phyloP scores from a whole-genome alignment of 352 stramenopile species.

The Phytophthora idaei region DNA sequence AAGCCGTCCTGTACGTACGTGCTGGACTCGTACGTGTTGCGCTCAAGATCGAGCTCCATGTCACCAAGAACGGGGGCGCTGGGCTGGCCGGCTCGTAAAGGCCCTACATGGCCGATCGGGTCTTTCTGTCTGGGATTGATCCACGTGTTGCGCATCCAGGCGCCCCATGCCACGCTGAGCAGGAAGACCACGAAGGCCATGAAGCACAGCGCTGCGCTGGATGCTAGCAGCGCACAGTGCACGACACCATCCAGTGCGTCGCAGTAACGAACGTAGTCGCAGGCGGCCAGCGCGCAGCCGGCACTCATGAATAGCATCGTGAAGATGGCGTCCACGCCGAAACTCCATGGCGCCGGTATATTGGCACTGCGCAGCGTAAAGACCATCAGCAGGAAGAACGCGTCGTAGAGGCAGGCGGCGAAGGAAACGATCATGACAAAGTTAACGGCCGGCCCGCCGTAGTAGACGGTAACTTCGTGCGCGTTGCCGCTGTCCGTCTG shows the following conservation, averaged over 20 bases:
- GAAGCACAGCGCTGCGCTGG: constrained; percentile 58
- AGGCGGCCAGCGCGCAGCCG: constrained; percentile 60
- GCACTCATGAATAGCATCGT: constrained; percentile 74
- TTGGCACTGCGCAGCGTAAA: constrained; percentile 34
- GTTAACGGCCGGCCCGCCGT: constrained; percentile 60
- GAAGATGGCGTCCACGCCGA: constrained; percentile 64
- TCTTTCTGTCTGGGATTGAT: constrained; percentile 30
- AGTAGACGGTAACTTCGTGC: constrained; percentile 56
- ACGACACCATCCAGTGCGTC: constrained; percentile 44
- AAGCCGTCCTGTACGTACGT: constrained; percentile 37
- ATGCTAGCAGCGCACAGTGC: constrained; percentile 54
- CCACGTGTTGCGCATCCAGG: constrained; percentile 52
- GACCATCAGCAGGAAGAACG: constrained; percentile 57
- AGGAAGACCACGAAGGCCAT: constrained; percentile 68
- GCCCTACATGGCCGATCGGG: constrained; percentile 4
- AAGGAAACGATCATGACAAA: constrained; percentile 73
- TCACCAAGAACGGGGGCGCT: constrained; percentile 26
- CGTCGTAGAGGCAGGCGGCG: constrained; percentile 53
- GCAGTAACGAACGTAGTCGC: constrained; percentile 77
- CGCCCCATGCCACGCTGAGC: constrained; percentile 62
- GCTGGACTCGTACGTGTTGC: constrained; percentile 33
- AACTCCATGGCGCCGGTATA: constrained; percentile 50
- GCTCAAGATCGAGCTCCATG: constrained; percentile 31
- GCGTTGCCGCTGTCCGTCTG: constrained; percentile 6
- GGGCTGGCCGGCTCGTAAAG: not conserved